phyloP scores from a whole-genome alignment of 116 monocot species.

The Thalassia testudinum region DNA sequence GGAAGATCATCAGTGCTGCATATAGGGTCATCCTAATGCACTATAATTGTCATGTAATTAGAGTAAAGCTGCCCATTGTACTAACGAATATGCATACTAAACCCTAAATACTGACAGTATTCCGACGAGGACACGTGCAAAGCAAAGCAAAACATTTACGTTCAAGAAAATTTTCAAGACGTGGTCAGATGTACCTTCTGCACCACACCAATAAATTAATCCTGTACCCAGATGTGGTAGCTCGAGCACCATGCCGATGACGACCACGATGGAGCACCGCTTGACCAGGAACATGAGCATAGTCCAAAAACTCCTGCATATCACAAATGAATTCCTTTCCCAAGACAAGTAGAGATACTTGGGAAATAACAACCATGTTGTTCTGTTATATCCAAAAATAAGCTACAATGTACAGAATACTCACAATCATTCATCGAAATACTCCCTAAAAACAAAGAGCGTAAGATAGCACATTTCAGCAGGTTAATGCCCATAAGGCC shows the following conservation, averaged over 20 bases:
- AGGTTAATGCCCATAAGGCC: too few relatives aligned
- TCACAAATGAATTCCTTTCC: too few relatives aligned
- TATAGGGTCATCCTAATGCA: too few relatives aligned
- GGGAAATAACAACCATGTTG: not conserved
- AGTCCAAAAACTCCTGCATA: conserved; percentile 67
- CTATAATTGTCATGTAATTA: too few relatives aligned
- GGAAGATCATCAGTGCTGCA: too few relatives aligned
- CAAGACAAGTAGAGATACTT: not conserved
- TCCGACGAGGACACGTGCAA: not conserved
- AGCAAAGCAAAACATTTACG: not conserved
- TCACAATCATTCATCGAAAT: not conserved
- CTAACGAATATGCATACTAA: too few relatives aligned
- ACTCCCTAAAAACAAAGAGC: not conserved
- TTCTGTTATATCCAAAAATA: conserved; percentile 1
- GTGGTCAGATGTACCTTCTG: conserved; percentile 41
- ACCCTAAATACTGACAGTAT: too few relatives aligned
- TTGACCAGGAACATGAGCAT: conserved; percentile 78
- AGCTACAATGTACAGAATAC: too few relatives aligned
- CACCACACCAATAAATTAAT: conserved; percentile 94
- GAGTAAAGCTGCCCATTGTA: too few relatives aligned
- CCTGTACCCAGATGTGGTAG: conserved; percentile 75
- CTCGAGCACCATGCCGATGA: conserved; percentile 82
- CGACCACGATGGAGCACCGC: conserved; percentile 90
- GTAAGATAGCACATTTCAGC: too few relatives aligned
- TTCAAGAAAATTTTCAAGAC: not conserved